Evolutionary conservation across 768 basidiomycete genomes (phyloP).

Genomic region (Leccinum rimulosum): DNA sequence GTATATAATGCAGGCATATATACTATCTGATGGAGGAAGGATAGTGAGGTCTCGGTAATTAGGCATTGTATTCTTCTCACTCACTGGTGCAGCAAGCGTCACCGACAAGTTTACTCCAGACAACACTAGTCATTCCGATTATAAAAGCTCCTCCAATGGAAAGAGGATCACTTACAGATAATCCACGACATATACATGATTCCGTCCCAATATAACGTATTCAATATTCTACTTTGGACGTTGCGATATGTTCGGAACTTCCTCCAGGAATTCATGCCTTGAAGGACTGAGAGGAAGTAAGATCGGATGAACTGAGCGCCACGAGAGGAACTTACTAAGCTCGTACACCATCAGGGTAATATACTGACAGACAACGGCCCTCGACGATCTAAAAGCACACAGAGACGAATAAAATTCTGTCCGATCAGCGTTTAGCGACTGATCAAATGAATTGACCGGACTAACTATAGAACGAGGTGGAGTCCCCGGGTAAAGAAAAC

Average conservation of each 20-base stretch:
- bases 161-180: conserved; percentile 13
- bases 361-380: conserved; percentile 13
- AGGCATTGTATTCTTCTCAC: background rate
- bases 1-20: conserved; percentile 20
- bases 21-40: conserved; percentile 7
- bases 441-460: background rate
- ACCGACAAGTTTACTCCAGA: conserved; percentile 15
- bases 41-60: background rate
- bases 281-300: conserved; percentile 19
- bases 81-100: conserved; percentile 20
- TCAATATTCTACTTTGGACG: conserved; percentile 14
- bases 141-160: background rate
- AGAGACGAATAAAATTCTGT: conserved; percentile 22
- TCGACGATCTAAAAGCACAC: conserved; percentile 17
- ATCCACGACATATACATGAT: conserved; percentile 26
- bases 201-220: conserved; percentile 27
- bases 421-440: background rate
- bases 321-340: conserved; percentile 14
- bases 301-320: background rate
- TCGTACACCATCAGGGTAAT: conserved; percentile 20
- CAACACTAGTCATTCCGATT: conserved; percentile 11
- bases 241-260: conserved; percentile 24
- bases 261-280: conserved; percentile 24
- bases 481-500: conserved; percentile 16
- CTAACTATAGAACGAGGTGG: conserved; percentile 20